Evolutionary conservation across 208 protist species (phyloP), one percentile per base, ranked within the genome.

Genomic region (Leishmania tarentolae): DNA sequence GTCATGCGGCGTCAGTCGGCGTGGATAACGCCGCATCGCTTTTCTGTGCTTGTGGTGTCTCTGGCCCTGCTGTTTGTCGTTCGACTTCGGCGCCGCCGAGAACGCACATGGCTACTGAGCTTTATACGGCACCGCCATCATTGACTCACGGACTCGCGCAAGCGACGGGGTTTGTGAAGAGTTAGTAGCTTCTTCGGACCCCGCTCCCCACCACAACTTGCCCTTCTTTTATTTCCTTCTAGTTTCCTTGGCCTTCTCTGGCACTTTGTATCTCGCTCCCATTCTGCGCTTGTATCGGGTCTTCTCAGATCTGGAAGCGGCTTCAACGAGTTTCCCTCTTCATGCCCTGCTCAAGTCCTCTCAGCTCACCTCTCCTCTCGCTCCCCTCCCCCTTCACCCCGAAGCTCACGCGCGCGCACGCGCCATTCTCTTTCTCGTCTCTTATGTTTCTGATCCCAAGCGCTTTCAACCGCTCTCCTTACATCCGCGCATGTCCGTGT

Each of bases 11-110:
- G 75, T 31, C 57, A 31, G 7, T 78, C 75, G 1, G 37, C 75
- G 28, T 69, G 75, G 59, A 35, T 52, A 24, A 50, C 46, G 75
- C 59, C 53, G 40, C 52, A 19, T 21, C n/a, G 47, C 19, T 35
- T 6, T 44, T 65, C 35, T 6, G 53, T 78, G 21, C 53, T 24
- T 44, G 75, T 52, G 35, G 9, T 46, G 75, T 56, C 53, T 24
- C 44, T 63, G 56, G 75, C 24, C 7, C 47, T 83, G n/a, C 40
- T 75, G 17, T 83, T 83, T 70, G 66, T 66, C 24, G 66, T 70
- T 19, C 66, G 75, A 37, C 80, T 83, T 8, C 37, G 80, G 31
- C 59, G 80, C 11, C 75, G 80, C 56, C 11, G 72, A 66, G 59
- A 79, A 28, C 70, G 63, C 65, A 59, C 81, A 31, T 56, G 9